A percentile compares a stretch with the other conserved stretches of the same genome.
Evolutionary conservation across 2,329 filamentous ascomycete species (phyloP).

Genomic region (Aspergillus carbonarius): DNA sequence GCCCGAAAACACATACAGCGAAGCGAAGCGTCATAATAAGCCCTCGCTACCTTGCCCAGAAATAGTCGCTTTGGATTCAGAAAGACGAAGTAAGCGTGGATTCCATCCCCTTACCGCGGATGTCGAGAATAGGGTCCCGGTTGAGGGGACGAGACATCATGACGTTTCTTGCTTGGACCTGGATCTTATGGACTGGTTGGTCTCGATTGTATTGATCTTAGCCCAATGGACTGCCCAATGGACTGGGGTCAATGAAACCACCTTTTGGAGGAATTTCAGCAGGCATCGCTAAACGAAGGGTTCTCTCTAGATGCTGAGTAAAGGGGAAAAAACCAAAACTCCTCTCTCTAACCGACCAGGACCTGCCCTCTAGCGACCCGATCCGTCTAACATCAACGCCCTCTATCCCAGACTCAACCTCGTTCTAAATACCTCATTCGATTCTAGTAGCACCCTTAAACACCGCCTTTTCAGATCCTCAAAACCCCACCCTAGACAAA

Average conservation of each 20-base stretch:
- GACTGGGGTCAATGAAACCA: conserved; percentile 32
- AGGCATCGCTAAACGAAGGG: background rate
- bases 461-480: background rate
- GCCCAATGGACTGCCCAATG: no score
- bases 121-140: background rate
- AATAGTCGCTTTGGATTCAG: conserved; percentile 15
- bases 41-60: conserved; percentile 22
- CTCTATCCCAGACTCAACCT: no score
- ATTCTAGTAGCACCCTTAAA: background rate
- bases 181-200: background rate
- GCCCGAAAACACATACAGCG: conserved; percentile 24
- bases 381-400: no score
- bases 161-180: background rate
- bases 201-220: conserved; percentile 12
- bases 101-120: no score
- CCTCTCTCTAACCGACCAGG: no score
- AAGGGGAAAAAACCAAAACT: no score
- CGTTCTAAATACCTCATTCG: no score
- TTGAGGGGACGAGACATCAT: background rate
- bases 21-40: conserved; percentile 20
- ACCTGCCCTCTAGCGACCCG: no score
- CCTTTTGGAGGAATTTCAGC: conserved; percentile 30
- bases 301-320: background rate
- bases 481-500: conserved; percentile 1
- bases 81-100: background rate